Evolutionary conservation across 805 yeast genomes (phyloP), one percentile per base, ranked within the genome.

Genomic region (Kluyveromyces dobzhanskii): DNA sequence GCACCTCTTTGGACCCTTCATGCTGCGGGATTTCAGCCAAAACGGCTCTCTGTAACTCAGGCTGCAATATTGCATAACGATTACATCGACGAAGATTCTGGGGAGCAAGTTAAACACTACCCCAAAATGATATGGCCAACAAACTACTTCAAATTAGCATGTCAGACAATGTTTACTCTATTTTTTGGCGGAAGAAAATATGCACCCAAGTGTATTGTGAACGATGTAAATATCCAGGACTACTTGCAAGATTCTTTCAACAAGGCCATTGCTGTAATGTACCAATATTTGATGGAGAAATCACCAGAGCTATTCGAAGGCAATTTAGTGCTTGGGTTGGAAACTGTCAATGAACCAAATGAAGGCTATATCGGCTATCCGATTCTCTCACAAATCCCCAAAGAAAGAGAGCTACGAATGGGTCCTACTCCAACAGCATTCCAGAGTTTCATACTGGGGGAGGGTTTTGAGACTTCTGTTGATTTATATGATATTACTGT

Each of bases 61-160:
- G 94, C 95, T 1, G 90, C 96, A 0, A 58, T 85, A 25, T 56
- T 86, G 16, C 95, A 88, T 55, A 78, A 82, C 49, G 55, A 63
- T 13, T 69, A 66, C 54, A 52, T 55, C 4, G 59, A 61, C 38
- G 55, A 61, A 2, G 61, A 59, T 19, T 53, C 61, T 1, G 66
- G 59, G n/a, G 58, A 67, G 32, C 74, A 76, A 6, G 48, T 41
- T 12, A 30, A 31, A 23, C 30, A 33, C 3, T 83, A 73, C 56
- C 86, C 87, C 5, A 82, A 84, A 50, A 88, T 88, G 97, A 67
- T 87, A 25, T 88, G 97, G 97, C 78, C 95, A 0, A 78, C 96
- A 1, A 88, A 88, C 59, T 86, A 87, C 54, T 73, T 67, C 44
- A 69, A 92, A 26, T 64, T 86, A 43, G 95, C 86, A 2, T 68